A percentile compares a stretch with the other conserved stretches of the same genome.
Conservation (phyloP, 352 stramenopile species). For the Thalassiosira ordinaria region DNA sequence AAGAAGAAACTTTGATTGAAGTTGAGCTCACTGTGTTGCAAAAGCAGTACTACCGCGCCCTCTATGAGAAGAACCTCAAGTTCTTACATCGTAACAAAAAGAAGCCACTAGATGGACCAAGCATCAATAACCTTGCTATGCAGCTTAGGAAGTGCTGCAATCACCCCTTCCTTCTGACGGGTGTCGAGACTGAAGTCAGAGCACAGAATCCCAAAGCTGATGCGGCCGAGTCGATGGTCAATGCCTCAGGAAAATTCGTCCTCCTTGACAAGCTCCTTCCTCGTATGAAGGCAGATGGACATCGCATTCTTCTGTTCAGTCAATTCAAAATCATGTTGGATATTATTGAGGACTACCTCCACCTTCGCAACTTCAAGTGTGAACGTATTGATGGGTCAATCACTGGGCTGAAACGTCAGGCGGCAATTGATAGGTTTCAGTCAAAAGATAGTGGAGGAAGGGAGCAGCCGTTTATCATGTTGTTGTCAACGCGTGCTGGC, state of each 20-base stretch:
- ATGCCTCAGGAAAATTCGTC: conserved; percentile 96
- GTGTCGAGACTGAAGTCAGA: conserved; percentile 85
- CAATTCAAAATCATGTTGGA: conserved; percentile 99
- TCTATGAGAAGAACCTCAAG: conserved; percentile 99
- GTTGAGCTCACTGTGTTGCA: conserved; percentile 97
- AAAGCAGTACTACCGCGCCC: conserved; percentile 99
- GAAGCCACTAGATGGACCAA: conserved; percentile 86
- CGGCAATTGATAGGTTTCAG: conserved; percentile 96
- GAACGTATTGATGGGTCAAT: conserved; percentile 99
- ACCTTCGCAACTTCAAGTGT: conserved; percentile 90
- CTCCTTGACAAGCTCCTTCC: conserved; percentile 99
- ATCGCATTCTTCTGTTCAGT: conserved; percentile 98
- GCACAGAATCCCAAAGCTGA: conserved; percentile 80
- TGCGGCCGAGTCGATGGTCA: conserved; percentile 87
- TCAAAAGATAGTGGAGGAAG: conserved; percentile 88
- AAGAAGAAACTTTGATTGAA: conserved; percentile 96
- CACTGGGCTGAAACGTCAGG: conserved; percentile 94
- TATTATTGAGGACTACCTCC: conserved; percentile 98
- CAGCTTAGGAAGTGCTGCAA: conserved; percentile 99
- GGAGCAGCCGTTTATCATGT: conserved; percentile 94
- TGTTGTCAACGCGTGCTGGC: conserved; percentile 97
- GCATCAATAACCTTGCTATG: conserved; percentile 99
- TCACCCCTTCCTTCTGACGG: conserved; percentile 98
- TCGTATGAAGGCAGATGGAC: conserved; percentile 93
- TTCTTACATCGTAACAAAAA: conserved; percentile 91